Base-by-base conservation (phyloP, 2,329 filamentous ascomycete species). In the Geosmithia putterillii region DNA sequence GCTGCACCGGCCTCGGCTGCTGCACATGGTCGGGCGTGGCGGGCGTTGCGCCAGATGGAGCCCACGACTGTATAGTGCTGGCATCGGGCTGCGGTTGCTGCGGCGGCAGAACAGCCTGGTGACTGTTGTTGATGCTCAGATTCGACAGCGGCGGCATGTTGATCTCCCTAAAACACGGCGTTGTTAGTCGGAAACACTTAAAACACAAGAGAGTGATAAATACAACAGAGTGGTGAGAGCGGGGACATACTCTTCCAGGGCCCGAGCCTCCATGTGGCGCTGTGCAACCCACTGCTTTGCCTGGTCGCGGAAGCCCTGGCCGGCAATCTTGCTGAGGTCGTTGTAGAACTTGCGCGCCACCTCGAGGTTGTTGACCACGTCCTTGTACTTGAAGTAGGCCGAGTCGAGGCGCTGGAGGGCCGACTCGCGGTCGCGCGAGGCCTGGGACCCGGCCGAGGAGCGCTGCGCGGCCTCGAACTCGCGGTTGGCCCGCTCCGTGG, bases 311-410 rank as follows among this genome's bases (percentile, higher is more conserved):
- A 95, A 96, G 9, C 81, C 73, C 34, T 67, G 67, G 1, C 79
- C 82, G 1, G 95, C 85, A 48, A 96, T 88, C 61, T 83, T 86
- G 40, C 84, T 86, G 4, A 98, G 72, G 56, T 96, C 89, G 52
- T 98, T 98, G 67, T 96, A 98, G 58, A 98, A 98, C 59, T 92
- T 95, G 43, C 90, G 73, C 1, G 87, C 92, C 0, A 84, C 86
- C 50, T 96, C 90, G 3, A 95, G 72, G 56, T 96, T 95, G 50
- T 78, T 86, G 45, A 95, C 79, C 45, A 96, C 86, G 59, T 98
- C 90, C 64, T 95, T 95, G 68, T 96, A 96, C 63, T 90, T 94
- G 61, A 88, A 80, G 58, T 94, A 96, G 1, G 87, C 90, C 49
- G 85, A 88, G 60, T 96, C 90, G 9, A 98, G 69, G 48, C 76